Evolutionary conservation across 768 basidiomycete genomes (phyloP), one percentile per base, ranked within the genome.

Genomic region (Cubamyces lactineus): DNA sequence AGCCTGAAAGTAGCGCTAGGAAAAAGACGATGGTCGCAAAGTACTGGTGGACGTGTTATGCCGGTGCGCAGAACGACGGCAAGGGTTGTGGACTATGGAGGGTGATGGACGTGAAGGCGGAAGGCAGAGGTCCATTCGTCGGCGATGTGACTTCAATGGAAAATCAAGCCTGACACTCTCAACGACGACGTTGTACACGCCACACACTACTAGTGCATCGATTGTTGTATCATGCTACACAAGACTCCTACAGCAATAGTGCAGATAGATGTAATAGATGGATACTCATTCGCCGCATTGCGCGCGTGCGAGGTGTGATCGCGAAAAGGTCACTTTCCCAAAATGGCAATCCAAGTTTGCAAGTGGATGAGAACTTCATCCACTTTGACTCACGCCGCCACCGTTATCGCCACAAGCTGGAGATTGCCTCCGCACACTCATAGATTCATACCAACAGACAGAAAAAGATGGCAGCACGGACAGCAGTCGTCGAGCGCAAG

Each of bases 21-120:
- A 58, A 26, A 42, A 66, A 46, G 59, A 66, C 26, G 15, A 46
- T 68, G 80, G 84, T 66, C 80, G 81, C 24, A 71, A 79, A 78
- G 48, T 92, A 92, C 69, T 93, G 91, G 88, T 94, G 89, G 88
- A 77, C 82, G 24, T 94, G 92, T 67, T 87, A 89, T 67, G 88
- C 88, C 1, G 89, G 88, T 0, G 87, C 88, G 19, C 89, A 92
- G 72, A 92, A 91, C 61, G 87, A 93, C 12, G 92, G 92, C 3
- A 91, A 91, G 72, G 89, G 88, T 0, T 94, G 92, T 65, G 80
- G 81, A 28, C 84, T 85, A 59, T 92, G 91, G 88, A 85, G 83
- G 66, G 78, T 86, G 6, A 79, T 93, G 84, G 85, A 92, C 71
- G 83, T 87, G 77, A 71, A 78, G 47, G 79, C 75, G 7, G 92